phyloP scores from a whole-genome alignment of 1,284 basidiomycete genomes.

The Cerioporus squamosus region DNA sequence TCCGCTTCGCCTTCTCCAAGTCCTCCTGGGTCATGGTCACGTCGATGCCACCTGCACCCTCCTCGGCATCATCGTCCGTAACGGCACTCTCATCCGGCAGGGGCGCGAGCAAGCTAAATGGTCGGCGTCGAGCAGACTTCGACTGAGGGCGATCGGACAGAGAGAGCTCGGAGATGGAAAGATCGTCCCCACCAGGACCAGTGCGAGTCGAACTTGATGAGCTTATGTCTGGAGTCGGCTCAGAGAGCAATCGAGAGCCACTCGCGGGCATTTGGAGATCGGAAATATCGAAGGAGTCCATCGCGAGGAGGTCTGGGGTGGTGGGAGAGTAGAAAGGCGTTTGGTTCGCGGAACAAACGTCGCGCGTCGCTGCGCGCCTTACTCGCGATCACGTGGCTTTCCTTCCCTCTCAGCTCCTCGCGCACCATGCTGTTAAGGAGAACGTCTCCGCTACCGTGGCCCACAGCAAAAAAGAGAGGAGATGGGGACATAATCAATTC shows the following conservation, averaged over 20 bases:
- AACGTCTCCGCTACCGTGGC: no score
- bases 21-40: constrained; percentile 35
- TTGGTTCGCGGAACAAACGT: no score
- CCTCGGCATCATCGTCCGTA: constrained; percentile 35
- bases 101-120: constrained; percentile 48
- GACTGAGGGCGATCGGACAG: constrained; percentile 42
- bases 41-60: constrained; percentile 27
- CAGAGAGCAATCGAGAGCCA: constrained; percentile 55
- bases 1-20: constrained; percentile 30
- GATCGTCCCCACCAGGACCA: constrained; percentile 53
- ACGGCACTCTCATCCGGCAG: constrained; percentile 32
- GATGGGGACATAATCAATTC: not conserved
- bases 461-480: not conserved
- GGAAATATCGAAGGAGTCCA: constrained; percentile 40
- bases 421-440: no score
- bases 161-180: constrained; percentile 68
- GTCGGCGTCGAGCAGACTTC: constrained; percentile 24
- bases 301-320: constrained; percentile 10
- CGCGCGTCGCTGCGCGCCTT: no score
- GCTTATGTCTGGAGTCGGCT: constrained; percentile 47
- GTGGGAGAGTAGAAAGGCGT: not conserved
- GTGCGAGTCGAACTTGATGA: constrained; percentile 48
- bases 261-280: constrained; percentile 39
- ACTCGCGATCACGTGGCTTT: no score
- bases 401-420: no score